A percentile compares a stretch with the other conserved stretches of the same genome.
These are phyloP conservation scores for Hymenoscyphus linearis DNA, from an alignment of 2,329 filamentous ascomycete genomes.

Conservation along the genomic window DNA sequence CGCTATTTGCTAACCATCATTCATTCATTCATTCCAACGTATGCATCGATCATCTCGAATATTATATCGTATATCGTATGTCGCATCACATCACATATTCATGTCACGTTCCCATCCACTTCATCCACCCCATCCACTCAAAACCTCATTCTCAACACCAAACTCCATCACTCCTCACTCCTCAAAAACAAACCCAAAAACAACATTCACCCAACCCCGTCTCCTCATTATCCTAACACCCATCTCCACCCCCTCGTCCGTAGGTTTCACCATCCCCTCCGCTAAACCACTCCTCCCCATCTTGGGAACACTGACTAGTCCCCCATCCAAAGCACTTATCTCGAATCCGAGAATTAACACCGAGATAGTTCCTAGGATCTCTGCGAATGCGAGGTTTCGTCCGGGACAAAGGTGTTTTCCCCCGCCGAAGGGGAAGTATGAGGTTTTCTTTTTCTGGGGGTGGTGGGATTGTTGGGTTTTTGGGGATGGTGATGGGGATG, in stretches of 20 bases:
- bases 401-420: slow-evolving; percentile 37
- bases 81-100: no score
- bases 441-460: slow-evolving; percentile 16
- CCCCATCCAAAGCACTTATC: slow-evolving; percentile 11
- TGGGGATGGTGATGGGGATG: slow-evolving; percentile 4
- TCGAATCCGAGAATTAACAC: slow-evolving; percentile 33
- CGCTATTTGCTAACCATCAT: no score
- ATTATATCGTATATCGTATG: no score
- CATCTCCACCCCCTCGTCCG: slow-evolving; percentile 9
- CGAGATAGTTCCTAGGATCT: slow-evolving; percentile 33
- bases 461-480: slow-evolving; percentile 9
- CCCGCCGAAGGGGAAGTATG: slow-evolving; percentile 35
- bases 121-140: no score
- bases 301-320: slow-evolving; percentile 13
- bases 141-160: no score
- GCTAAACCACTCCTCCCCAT: slow-evolving; percentile 12
- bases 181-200: slow-evolving; percentile 14
- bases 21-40: no score
- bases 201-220: slow-evolving; percentile 22
- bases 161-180: no score
- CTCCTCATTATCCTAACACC: slow-evolving; percentile 19
- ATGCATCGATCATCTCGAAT: no score
- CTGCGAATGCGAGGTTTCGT: slow-evolving; percentile 35
- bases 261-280: slow-evolving; percentile 19
- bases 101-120: no score